phyloP scores from a whole-genome alignment of 352 stramenopile genomes.

The Phytophthora citricola region DNA sequence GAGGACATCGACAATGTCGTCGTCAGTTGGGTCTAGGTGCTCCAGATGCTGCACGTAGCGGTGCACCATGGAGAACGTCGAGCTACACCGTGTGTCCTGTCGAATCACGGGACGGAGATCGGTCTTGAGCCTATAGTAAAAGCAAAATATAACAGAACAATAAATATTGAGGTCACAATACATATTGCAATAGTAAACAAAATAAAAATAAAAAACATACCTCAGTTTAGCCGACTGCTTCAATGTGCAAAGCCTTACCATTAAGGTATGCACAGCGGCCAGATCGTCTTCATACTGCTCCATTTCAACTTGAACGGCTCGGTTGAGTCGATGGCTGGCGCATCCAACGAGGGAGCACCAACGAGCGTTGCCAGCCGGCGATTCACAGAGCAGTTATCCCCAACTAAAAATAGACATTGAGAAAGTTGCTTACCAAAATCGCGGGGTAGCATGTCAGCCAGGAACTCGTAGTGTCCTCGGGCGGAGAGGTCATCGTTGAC shows the following conservation, averaged over 20 bases:
- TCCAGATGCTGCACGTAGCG: neutral
- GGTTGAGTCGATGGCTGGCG: neutral
- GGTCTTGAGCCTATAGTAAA: neutral
- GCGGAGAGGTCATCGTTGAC: neutral
- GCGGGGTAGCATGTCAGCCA: constrained; percentile 2
- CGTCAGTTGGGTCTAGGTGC: neutral
- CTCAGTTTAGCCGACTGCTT: constrained; percentile 6
- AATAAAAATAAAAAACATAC: neutral
- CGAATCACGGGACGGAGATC: neutral
- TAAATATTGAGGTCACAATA: neutral
- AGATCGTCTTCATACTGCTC: neutral
- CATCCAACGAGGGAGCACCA: neutral
- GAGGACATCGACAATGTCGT: neutral
- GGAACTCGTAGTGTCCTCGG: neutral
- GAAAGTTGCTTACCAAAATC: constrained; percentile 4
- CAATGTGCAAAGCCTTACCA: neutral
- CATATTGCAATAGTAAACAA: neutral
- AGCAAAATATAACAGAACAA: too few relatives aligned
- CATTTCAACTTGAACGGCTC: neutral
- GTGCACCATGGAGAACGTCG: neutral
- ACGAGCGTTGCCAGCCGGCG: neutral
- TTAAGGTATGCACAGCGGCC: neutral
- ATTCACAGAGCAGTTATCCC: constrained; percentile 5
- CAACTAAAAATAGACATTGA: neutral
- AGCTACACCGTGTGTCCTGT: neutral